Conservation (phyloP, 2,329 filamentous ascomycete genomes). For the Taxawa tesnikishii region DNA sequence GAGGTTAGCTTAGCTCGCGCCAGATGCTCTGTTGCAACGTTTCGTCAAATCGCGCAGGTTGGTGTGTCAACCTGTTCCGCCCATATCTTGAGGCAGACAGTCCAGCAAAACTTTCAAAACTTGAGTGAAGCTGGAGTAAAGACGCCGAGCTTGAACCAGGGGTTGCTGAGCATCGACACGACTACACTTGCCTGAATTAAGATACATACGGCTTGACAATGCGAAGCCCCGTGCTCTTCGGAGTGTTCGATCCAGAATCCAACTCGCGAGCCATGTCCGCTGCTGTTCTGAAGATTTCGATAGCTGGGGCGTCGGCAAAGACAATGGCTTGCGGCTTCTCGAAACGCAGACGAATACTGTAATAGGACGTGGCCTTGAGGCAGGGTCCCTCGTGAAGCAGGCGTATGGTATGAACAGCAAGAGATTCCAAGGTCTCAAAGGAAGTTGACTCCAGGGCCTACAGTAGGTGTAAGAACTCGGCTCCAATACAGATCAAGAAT, state of each 20-base stretch:
- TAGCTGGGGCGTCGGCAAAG: conserved; percentile 57
- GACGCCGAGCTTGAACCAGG: too few species aligned
- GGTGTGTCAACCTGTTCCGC: too few species aligned
- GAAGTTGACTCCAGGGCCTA: conserved; percentile 29
- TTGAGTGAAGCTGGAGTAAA: too few species aligned
- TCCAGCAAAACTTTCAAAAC: too few species aligned
- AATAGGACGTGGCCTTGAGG: conserved; percentile 21
- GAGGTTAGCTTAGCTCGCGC: too few species aligned
- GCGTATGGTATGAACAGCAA: conserved; percentile 27
- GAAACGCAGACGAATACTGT: conserved; percentile 48
- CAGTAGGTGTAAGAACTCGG: background rate
- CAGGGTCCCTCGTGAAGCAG: conserved; percentile 12
- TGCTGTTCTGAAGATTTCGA: conserved; percentile 39
- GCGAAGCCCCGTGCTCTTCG: background rate
- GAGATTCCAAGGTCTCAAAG: conserved; percentile 36
- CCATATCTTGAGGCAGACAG: too few species aligned
- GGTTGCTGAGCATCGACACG: too few species aligned
- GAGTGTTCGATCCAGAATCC: background rate
- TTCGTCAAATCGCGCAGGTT: too few species aligned
- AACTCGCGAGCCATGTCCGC: conserved; percentile 3
- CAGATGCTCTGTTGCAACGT: too few species aligned
- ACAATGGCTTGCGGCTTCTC: conserved; percentile 65
- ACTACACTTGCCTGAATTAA: too few species aligned
- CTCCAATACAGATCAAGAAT: background rate
- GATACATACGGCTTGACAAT: background rate